These are phyloP conservation scores for Podaxis sp. DNA, from an alignment of 768 basidiomycete genomes.

Conservation along the genomic window DNA sequence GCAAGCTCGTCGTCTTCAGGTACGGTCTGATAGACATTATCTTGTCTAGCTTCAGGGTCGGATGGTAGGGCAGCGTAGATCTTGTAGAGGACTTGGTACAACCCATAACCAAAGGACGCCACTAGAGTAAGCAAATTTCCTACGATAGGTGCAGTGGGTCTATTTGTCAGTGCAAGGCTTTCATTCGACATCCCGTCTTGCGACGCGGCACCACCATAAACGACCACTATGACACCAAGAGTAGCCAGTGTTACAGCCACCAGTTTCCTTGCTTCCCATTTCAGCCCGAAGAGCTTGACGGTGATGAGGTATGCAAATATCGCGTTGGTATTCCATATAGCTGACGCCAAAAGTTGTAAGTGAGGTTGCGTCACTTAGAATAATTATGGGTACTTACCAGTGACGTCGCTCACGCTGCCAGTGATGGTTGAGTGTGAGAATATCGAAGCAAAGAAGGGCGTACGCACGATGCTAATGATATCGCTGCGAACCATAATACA, in stretches of 20 bases:
- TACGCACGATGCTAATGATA: constrained; percentile 72
- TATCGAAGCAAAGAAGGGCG: constrained; percentile 10
- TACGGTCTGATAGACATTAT: constrained; percentile 46
- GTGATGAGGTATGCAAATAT: constrained; percentile 91
- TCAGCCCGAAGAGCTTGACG: constrained; percentile 63
- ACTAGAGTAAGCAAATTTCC: constrained; percentile 75
- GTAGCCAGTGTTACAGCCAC: constrained; percentile 80
- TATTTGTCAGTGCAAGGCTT: constrained; percentile 19
- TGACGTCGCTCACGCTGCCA: constrained; percentile 77
- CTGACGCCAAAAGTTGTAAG: constrained; percentile 23
- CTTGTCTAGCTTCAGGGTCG: constrained; percentile 52
- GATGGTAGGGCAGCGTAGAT: constrained; percentile 68
- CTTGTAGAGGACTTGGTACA: constrained; percentile 88
- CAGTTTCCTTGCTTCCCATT: constrained; percentile 65
- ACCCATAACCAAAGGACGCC: constrained; percentile 70
- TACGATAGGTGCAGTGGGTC: constrained; percentile 55
- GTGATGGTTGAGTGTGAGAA: background rate
- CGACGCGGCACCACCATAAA: constrained; percentile 66
- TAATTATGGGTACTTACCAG: constrained; percentile 40
- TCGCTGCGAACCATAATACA: constrained; percentile 74
- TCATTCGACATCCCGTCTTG: constrained; percentile 17
- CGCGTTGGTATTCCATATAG: constrained; percentile 86
- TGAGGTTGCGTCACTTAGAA: background rate
- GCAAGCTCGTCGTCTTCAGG: constrained; percentile 33
- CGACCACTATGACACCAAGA: constrained; percentile 74